phyloP scores from a whole-genome alignment of 2,329 filamentous ascomycete species.

The Penicillium corylophilum region DNA sequence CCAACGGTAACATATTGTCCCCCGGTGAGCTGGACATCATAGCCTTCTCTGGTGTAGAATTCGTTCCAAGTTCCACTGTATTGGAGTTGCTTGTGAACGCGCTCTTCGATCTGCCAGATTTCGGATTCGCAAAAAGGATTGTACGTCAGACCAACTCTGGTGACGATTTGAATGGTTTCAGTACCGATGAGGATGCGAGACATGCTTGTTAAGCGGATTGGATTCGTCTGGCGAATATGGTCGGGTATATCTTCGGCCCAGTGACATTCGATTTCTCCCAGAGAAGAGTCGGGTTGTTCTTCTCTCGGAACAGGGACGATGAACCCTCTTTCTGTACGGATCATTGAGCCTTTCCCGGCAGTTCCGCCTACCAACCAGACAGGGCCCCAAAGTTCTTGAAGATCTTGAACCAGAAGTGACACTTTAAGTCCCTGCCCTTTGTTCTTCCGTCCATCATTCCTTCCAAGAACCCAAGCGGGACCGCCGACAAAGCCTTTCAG shows the following conservation, averaged over 20 bases:
- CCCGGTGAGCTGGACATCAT: neutral
- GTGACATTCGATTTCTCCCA: neutral
- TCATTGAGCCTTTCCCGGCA: too few relatives aligned
- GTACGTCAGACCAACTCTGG: neutral
- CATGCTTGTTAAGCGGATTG: neutral
- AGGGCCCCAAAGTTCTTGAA: too few relatives aligned
- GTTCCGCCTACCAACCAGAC: too few relatives aligned
- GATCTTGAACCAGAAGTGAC: too few relatives aligned
- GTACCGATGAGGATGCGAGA: conserved; percentile 1
- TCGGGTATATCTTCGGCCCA: neutral
- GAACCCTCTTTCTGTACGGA: conserved; percentile 11
- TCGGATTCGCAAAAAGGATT: neutral
- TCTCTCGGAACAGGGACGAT: conserved; percentile 6
- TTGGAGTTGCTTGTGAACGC: neutral
- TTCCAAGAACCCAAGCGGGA: too few relatives aligned
- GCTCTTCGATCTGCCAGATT: neutral
- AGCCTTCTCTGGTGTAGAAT: neutral
- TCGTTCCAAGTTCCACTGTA: neutral
- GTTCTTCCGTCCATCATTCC: too few relatives aligned
- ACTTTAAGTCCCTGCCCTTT: too few relatives aligned
- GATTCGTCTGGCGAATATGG: neutral
- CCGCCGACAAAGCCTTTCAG: too few relatives aligned
- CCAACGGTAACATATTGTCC: neutral
- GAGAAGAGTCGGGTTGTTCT: neutral
- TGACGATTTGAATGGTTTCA: neutral